Conservation (phyloP, 192 early-diverging fungal species). For the Paraglomus brasilianum region DNA sequence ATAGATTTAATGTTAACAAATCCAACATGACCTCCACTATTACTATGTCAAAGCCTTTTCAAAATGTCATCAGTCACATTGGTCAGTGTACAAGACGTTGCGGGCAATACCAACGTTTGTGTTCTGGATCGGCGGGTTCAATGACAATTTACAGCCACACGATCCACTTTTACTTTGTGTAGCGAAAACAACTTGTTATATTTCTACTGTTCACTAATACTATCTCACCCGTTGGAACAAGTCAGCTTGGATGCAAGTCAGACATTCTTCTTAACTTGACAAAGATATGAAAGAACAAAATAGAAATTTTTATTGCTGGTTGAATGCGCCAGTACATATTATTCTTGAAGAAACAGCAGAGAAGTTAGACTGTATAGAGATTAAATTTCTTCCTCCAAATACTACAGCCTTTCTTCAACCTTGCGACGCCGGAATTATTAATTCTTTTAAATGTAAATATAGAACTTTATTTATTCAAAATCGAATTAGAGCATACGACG, state of each 20-base stretch:
- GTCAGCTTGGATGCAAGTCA: background rate
- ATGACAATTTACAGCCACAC: too few species aligned
- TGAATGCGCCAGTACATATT: conserved; percentile 8
- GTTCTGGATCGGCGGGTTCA: too few species aligned
- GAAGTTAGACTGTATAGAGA: conserved; percentile 8
- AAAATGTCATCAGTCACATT: too few species aligned
- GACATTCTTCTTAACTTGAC: conserved; percentile 8
- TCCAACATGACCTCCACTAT: too few species aligned
- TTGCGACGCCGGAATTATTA: conserved; percentile 1
- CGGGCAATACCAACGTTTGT: too few species aligned
- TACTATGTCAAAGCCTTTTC: too few species aligned
- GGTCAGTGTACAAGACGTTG: too few species aligned
- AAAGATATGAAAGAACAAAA: conserved; percentile 12
- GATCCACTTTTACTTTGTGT: too few species aligned
- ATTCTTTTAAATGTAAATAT: conserved; percentile 17
- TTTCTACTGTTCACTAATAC: too few species aligned
- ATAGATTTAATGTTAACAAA: too few species aligned
- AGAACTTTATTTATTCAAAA: conserved; percentile 18
- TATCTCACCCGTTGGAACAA: conserved; percentile 7
- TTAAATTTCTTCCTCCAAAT: conserved; percentile 19
- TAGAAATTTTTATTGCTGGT: conserved; percentile 15
- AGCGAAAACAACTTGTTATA: too few species aligned
- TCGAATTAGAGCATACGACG: background rate
- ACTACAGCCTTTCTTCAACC: conserved; percentile 10
- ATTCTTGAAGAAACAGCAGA: conserved; percentile 16